Percentiles rank a stretch among this genome's conserved stretches.
phyloP scores from a whole-genome alignment of 768 basidiomycete species.

The Gloeopeniophorella convolvens region DNA sequence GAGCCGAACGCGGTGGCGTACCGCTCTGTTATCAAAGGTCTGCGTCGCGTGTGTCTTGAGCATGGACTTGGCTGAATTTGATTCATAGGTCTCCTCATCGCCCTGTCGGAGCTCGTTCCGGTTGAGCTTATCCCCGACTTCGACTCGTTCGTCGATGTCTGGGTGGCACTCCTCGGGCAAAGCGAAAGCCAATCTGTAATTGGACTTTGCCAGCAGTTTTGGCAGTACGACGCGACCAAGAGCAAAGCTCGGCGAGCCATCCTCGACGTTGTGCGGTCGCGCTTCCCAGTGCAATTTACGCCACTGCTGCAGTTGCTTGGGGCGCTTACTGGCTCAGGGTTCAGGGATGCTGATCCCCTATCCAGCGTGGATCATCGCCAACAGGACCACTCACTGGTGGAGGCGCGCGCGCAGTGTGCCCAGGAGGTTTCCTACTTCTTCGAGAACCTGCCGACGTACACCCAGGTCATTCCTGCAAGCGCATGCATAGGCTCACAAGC shows the following conservation, averaged over 20 bases:
- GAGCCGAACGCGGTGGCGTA: conserved; percentile 76
- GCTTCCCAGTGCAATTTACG: conserved; percentile 75
- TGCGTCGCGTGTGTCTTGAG: conserved; percentile 11
- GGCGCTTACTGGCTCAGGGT: conserved; percentile 70
- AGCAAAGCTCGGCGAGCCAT: conserved; percentile 68
- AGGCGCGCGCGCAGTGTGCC: conserved; percentile 54
- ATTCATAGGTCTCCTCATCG: conserved; percentile 64
- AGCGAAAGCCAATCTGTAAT: conserved; percentile 58
- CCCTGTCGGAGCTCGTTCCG: conserved; percentile 64
- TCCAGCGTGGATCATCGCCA: conserved; percentile 44
- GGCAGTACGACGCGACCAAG: conserved; percentile 69
- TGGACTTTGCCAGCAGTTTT: conserved; percentile 74
- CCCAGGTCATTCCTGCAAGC: conserved; percentile 61
- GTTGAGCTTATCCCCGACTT: conserved; percentile 77
- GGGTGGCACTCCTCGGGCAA: conserved; percentile 74
- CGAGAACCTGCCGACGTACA: conserved; percentile 60
- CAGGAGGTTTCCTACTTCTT: conserved; percentile 74
- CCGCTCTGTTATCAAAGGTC: conserved; percentile 82
- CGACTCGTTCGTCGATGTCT: conserved; percentile 62
- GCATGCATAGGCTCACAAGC: conserved; percentile 63
- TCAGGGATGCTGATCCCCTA: conserved; percentile 66
- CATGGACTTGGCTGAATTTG: conserved; percentile 5
- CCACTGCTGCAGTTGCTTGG: conserved; percentile 68
- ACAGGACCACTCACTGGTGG: conserved; percentile 34
- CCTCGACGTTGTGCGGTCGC: conserved; percentile 72